These are phyloP conservation scores for Coemansia javaensis DNA, from an alignment of 192 early-diverging fungal genomes.

Conservation along the genomic window DNA sequence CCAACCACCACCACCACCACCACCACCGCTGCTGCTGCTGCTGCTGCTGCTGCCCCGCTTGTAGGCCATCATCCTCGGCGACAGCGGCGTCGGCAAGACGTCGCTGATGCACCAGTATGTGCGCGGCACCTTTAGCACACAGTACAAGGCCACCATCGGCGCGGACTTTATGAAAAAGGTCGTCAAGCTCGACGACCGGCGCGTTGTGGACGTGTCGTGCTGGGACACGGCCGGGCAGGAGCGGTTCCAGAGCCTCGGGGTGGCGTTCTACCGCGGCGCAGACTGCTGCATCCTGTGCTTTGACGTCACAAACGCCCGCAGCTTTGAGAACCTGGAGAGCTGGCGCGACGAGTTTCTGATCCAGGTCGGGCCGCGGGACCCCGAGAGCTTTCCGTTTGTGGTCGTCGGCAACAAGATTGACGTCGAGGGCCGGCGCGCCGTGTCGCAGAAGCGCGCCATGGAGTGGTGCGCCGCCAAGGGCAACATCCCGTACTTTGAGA, in stretches of 20 bases:
- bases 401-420: conserved; percentile 99
- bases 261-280: conserved; percentile 98
- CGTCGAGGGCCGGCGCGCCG: conserved; percentile 84
- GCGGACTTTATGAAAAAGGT: conserved; percentile 99
- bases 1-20: too few relatives aligned
- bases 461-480: conserved; percentile 96
- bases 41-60: not conserved
- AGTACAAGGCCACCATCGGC: conserved; percentile 99
- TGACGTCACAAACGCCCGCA: conserved; percentile 92
- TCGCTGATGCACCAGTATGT: conserved; percentile 99
- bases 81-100: conserved; percentile 90
- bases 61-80: conserved; percentile 50
- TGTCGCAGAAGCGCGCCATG: conserved; percentile 93
- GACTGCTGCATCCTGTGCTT: conserved; percentile 98
- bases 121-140: conserved; percentile 91
- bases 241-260: conserved; percentile 95
- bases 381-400: conserved; percentile 99
- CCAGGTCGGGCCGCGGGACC: conserved; percentile 88
- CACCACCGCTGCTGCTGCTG: too few relatives aligned
- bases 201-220: conserved; percentile 92
- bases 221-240: conserved; percentile 99
- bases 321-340: conserved; percentile 92
- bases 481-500: conserved; percentile 97
- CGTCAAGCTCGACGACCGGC: conserved; percentile 82
- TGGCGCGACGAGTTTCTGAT: conserved; percentile 99